Percentiles rank a stretch among this genome's conserved stretches.
Evolutionary conservation across 1,284 basidiomycete genomes (phyloP).

Genomic region (Rhizoctonia solani): DNA sequence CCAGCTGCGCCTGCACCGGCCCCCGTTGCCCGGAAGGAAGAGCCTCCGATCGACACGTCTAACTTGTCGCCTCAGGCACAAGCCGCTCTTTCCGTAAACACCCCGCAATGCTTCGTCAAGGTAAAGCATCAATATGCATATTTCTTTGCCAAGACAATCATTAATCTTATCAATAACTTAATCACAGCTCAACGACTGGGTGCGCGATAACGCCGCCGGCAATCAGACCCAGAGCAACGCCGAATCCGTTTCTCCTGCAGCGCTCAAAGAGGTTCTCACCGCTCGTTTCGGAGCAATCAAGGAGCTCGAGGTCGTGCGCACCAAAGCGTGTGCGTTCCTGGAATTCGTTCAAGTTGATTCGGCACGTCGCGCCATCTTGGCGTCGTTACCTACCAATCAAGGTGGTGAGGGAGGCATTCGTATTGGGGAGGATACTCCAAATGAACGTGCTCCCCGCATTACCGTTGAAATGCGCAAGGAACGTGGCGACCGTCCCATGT

Average conservation of each 20-base stretch:
- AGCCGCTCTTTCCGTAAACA: slow-evolving; percentile 65
- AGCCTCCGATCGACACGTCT: slow-evolving; percentile 36
- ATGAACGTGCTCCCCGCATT: slow-evolving; percentile 60
- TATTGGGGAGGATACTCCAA: slow-evolving; percentile 57
- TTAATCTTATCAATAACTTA: slow-evolving; percentile 1
- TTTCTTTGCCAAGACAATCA: slow-evolving; percentile 28
- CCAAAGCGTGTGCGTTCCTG: slow-evolving; percentile 92
- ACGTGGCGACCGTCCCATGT: slow-evolving; percentile 67
- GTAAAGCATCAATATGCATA: slow-evolving; percentile 52
- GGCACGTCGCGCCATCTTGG: slow-evolving; percentile 82
- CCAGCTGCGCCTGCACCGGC: slow-evolving; percentile 53
- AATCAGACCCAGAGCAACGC: slow-evolving; percentile 60
- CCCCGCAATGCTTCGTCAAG: slow-evolving; percentile 86
- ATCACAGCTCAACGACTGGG: slow-evolving; percentile 26
- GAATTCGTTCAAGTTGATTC: slow-evolving; percentile 82
- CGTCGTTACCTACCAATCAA: slow-evolving; percentile 63
- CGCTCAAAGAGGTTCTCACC: slow-evolving; percentile 63
- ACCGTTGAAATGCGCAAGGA: slow-evolving; percentile 89
- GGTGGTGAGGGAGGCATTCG: slow-evolving; percentile 90
- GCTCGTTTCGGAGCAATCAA: slow-evolving; percentile 83
- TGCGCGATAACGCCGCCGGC: slow-evolving; percentile 24
- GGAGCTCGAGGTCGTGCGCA: slow-evolving; percentile 85
- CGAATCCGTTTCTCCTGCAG: slow-evolving; percentile 69
- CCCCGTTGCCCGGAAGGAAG: slow-evolving; percentile 40
- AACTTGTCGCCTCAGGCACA: slow-evolving; percentile 50